phyloP scores from a whole-genome alignment of 169 alveolate species.

The Perkinsus marinus region DNA sequence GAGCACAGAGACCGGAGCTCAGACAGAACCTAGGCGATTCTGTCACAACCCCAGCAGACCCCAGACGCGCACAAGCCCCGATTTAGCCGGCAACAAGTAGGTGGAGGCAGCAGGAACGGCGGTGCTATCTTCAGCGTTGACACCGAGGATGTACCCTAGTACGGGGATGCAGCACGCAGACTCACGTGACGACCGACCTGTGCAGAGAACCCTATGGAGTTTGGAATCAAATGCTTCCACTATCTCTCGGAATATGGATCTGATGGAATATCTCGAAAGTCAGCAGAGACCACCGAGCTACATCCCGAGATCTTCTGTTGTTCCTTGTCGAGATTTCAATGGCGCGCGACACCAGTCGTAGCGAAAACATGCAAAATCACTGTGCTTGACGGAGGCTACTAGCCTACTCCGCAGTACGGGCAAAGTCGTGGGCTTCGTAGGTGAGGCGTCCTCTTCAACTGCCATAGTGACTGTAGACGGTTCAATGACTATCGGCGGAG shows the following conservation, averaged over 20 bases:
- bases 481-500: too few relatives aligned
- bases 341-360: neutral
- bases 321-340: neutral
- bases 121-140: neutral
- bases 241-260: neutral
- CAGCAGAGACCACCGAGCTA: neutral
- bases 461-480: too few relatives aligned
- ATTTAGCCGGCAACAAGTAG: neutral
- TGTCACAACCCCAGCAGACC: neutral
- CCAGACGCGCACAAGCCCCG: neutral
- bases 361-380: neutral
- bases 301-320: neutral
- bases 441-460: neutral
- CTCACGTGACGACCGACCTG: neutral
- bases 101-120: neutral
- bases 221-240: neutral
- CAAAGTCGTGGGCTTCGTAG: neutral
- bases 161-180: neutral
- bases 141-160: neutral
- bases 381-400: neutral
- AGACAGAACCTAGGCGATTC: neutral
- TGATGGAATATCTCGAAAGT: neutral
- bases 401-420: neutral
- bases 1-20: neutral
- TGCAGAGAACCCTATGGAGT: neutral